Percentiles rank a stretch among this genome's conserved stretches.
These are phyloP conservation scores for Amaranthus palmeri DNA, from an alignment of 148 eudicot species.

Conservation along the genomic window DNA sequence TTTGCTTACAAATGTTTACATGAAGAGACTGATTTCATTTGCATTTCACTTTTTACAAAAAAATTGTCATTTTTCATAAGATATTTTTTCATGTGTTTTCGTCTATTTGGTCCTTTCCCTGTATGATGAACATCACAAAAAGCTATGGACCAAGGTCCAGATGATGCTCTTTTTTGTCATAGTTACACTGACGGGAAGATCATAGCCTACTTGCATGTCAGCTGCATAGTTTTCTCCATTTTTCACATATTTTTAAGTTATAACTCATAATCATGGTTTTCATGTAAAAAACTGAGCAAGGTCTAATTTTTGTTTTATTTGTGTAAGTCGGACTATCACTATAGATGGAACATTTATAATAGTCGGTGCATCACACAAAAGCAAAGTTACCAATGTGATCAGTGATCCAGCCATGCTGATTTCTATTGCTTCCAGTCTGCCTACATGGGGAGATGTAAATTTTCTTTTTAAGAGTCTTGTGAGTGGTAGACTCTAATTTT, in stretches of 20 bases:
- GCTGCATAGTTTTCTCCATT: not conserved
- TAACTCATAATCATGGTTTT: too few relatives aligned
- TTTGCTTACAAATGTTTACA: not conserved
- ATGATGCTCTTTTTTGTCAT: constrained; percentile 43
- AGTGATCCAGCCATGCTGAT: not conserved
- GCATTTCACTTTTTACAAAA: too few relatives aligned
- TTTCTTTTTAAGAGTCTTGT: too few relatives aligned
- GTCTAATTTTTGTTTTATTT: too few relatives aligned
- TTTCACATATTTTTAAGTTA: not conserved
- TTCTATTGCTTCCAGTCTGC: not conserved
- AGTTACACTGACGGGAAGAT: constrained; percentile 38
- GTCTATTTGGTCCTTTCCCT: constrained; percentile 11
- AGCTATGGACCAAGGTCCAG: constrained; percentile 42
- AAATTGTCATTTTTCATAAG: too few relatives aligned
- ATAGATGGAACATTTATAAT: too few relatives aligned
- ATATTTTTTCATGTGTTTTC: not conserved
- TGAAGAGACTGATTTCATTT: not conserved
- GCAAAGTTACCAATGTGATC: not conserved
- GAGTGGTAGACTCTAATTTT: too few relatives aligned
- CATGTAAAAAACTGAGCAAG: too few relatives aligned
- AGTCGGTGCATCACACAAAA: too few relatives aligned
- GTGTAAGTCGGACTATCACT: too few relatives aligned
- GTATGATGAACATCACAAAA: constrained; percentile 32
- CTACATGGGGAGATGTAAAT: too few relatives aligned
- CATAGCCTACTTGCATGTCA: not conserved